Evolutionary conservation across 2,329 filamentous ascomycete species (phyloP).

Genomic region (Furcasterigmium sp.): DNA sequence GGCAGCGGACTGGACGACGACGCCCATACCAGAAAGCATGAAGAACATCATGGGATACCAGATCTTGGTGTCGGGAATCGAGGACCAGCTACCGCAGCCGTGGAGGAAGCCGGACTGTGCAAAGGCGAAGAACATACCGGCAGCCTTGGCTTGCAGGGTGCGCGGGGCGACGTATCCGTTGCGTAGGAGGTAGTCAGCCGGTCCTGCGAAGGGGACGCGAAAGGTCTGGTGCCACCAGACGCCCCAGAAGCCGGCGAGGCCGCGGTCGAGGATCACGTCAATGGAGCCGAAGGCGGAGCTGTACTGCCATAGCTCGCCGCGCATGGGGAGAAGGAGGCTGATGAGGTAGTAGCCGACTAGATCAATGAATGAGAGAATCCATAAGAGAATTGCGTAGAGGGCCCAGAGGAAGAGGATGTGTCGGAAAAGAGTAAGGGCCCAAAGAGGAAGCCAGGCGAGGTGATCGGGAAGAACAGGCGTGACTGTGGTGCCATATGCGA

Average conservation of each 20-base stretch:
- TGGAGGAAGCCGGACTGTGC: slow-evolving; percentile 65
- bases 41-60: slow-evolving; percentile 66
- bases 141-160: slow-evolving; percentile 21
- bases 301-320: slow-evolving; percentile 45
- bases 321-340: slow-evolving; percentile 45
- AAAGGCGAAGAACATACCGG: slow-evolving; percentile 51
- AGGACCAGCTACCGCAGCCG: slow-evolving; percentile 61
- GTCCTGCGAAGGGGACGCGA: slow-evolving; percentile 64
- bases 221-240: slow-evolving; percentile 90
- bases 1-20: slow-evolving; percentile 50
- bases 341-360: slow-evolving; percentile 47
- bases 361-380: slow-evolving; percentile 55
- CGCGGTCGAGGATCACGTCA: slow-evolving; percentile 55
- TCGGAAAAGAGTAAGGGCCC: slow-evolving; percentile 49
- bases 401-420: slow-evolving; percentile 46
- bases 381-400: slow-evolving; percentile 55
- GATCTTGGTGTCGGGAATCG: slow-evolving; percentile 46
- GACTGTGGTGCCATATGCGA: slow-evolving; percentile 45
- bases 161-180: slow-evolving; percentile 30
- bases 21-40: slow-evolving; percentile 59
- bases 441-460: slow-evolving; percentile 29
- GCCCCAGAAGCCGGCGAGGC: slow-evolving; percentile 78
- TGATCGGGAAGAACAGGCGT: slow-evolving; percentile 23
- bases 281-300: slow-evolving; percentile 52
- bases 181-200: slow-evolving; percentile 41